Conservation (phyloP, 805 yeast genomes). For the Brettanomyces sp. region DNA sequence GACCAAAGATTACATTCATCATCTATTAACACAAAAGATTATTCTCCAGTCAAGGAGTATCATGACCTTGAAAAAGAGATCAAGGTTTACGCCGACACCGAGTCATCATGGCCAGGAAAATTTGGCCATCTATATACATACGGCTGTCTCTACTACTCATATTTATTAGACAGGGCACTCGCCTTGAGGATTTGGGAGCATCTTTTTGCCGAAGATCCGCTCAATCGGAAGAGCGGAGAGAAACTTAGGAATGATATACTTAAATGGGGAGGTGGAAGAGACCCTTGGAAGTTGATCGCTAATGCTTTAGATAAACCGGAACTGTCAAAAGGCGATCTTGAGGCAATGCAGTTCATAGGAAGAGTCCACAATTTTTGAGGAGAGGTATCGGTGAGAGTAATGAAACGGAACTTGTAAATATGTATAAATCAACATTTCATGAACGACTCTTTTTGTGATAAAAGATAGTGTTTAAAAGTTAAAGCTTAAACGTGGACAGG, state of each 20-base stretch:
- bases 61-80: slow-evolving; percentile 54
- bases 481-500: no score
- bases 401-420: neutral
- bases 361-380: slow-evolving; percentile 1
- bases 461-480: no score
- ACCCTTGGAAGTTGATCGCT: slow-evolving; percentile 82
- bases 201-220: slow-evolving; percentile 62
- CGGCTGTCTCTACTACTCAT: slow-evolving; percentile 91
- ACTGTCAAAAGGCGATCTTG: slow-evolving; percentile 55
- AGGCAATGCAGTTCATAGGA: slow-evolving; percentile 57
- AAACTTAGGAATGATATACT: slow-evolving; percentile 60
- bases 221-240: slow-evolving; percentile 65
- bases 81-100: slow-evolving; percentile 54
- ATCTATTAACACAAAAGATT: slow-evolving; percentile 28
- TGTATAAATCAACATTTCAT: neutral
- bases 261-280: slow-evolving; percentile 89
- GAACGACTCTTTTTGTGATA: no score
- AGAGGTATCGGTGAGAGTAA: neutral
- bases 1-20: slow-evolving; percentile 71
- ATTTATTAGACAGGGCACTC: slow-evolving; percentile 83
- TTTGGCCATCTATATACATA: slow-evolving; percentile 90
- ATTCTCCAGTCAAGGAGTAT: slow-evolving; percentile 55
- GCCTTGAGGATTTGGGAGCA: slow-evolving; percentile 79
- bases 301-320: slow-evolving; percentile 61
- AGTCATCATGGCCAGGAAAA: slow-evolving; percentile 86